Percentiles rank a stretch among this genome's conserved stretches.
phyloP scores from a whole-genome alignment of 2,329 filamentous ascomycete species.

The Cercospora sojina region DNA sequence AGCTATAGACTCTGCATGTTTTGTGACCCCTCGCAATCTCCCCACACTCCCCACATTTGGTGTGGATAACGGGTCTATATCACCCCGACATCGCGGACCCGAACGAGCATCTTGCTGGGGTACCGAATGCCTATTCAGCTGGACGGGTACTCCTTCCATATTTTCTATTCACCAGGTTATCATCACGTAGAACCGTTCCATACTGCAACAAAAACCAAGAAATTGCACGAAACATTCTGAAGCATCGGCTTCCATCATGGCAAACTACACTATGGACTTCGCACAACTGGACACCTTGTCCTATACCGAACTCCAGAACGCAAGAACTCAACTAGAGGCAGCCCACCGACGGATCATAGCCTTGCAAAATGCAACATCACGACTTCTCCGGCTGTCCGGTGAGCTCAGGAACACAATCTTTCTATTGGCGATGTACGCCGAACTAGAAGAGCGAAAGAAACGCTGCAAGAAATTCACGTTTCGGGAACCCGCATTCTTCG shows the following conservation, averaged over 20 bases:
- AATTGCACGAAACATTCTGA: neutral
- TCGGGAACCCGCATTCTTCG: constrained; percentile 21
- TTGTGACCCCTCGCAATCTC: neutral
- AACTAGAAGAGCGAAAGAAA: constrained; percentile 19
- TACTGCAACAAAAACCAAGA: neutral
- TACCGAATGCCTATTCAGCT: neutral
- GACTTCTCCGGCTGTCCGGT: constrained; percentile 19
- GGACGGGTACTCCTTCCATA: neutral
- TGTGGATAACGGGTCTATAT: neutral
- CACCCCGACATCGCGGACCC: neutral
- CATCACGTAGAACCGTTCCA: neutral
- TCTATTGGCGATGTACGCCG: constrained; percentile 22
- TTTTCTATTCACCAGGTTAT: neutral
- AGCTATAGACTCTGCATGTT: neutral
- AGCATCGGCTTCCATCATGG: neutral
- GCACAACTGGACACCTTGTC: constrained; percentile 17
- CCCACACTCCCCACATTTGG: neutral
- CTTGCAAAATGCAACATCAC: constrained; percentile 24
- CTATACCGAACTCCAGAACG: constrained; percentile 19
- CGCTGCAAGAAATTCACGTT: constrained; percentile 4
- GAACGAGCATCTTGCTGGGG: constrained; percentile 8
- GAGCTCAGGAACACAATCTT: constrained; percentile 26
- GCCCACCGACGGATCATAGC: constrained; percentile 23
- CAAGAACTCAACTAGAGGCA: constrained; percentile 20
- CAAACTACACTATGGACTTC: constrained; percentile 1